Evolutionary conservation across 2,329 filamentous ascomycete genomes (phyloP).

Genomic region (Tolypocladium capitatum): DNA sequence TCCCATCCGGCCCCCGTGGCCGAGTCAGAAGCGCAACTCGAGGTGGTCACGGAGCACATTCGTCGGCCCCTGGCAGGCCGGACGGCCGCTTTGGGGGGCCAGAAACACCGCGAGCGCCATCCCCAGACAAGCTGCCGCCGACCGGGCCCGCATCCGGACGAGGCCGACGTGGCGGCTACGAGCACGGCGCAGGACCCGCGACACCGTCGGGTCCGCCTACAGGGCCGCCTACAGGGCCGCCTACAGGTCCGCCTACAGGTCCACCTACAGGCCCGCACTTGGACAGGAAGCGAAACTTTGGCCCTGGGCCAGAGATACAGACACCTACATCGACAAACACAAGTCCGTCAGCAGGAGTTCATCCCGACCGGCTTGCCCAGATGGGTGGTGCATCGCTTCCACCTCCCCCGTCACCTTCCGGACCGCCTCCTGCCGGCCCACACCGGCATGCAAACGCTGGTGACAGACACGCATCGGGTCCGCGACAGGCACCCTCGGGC

Average conservation of each 20-base stretch:
- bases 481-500: constrained; percentile 9
- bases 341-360: constrained; percentile 22
- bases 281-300: constrained; percentile 29
- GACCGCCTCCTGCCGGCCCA: constrained; percentile 14
- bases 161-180: constrained; percentile 30
- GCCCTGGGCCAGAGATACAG: constrained; percentile 10
- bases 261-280: constrained; percentile 19
- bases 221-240: too few relatives aligned
- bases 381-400: constrained; percentile 19
- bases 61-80: constrained; percentile 23
- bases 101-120: constrained; percentile 28
- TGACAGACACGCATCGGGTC: constrained; percentile 13
- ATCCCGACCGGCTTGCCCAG: constrained; percentile 37
- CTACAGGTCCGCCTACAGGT: constrained; percentile 11
- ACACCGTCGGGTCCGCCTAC: constrained; percentile 15
- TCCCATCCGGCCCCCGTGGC: constrained; percentile 43
- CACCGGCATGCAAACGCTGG: constrained; percentile 19
- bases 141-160: constrained; percentile 40
- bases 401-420: constrained; percentile 8
- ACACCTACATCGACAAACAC: constrained; percentile 12
- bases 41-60: constrained; percentile 18
- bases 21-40: constrained; percentile 31
- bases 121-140: constrained; percentile 38
- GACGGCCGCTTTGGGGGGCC: constrained; percentile 28
- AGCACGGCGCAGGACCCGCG: constrained; percentile 17